Evolutionary conservation across 2,329 filamentous ascomycete genomes (phyloP), one percentile per base, ranked within the genome.

Genomic region (Trichoderma guizhouense): DNA sequence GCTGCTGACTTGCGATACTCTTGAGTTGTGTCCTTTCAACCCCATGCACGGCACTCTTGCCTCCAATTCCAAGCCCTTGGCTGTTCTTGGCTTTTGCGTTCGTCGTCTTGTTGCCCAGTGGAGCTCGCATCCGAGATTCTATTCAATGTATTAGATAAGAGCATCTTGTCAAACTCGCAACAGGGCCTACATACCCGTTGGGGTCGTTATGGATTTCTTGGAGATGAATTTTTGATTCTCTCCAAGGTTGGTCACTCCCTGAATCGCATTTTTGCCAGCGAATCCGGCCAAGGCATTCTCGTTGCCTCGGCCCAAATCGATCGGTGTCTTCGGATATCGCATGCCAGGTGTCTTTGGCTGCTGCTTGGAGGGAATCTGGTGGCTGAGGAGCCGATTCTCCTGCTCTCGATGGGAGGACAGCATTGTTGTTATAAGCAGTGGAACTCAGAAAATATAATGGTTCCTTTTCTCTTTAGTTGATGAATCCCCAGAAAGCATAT

Each of bases 61-160:
- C 90, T 34, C 88, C 90, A 7, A 88, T 88, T 5, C 90, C 90
- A 74, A 92, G 90, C 3, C 90, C 91, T 74, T 92, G 90, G 75
- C 90, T 87, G 64, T 86, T 86, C 79, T 86, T 89, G 72, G 91
- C 88, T 84, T 97, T 98, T 69, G 93, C 94, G 81, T 99, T 99
- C 67, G 96, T 98, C 1, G 95, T 98, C 83, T 99, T 99, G 86
- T 93, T 92, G 39, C 95, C 95, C 62, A 99, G 84, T 14, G 94
- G 93, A 47, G 95, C 94, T 77, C 95, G 90, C 72, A 86, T 91
- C 72, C 90, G 89, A 32, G 78, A 77, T 14, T 76, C 81, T 65
- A 61, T 2, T 30, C 57, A 30, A 57, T 11, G n/a, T n/a, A 2
- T 63, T 51, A 77, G 60, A 76, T 57, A 2, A 36, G 53, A 36